These are phyloP conservation scores for Colletotrichum somersetense DNA, from an alignment of 2,329 filamentous ascomycete genomes.

Conservation along the genomic window DNA sequence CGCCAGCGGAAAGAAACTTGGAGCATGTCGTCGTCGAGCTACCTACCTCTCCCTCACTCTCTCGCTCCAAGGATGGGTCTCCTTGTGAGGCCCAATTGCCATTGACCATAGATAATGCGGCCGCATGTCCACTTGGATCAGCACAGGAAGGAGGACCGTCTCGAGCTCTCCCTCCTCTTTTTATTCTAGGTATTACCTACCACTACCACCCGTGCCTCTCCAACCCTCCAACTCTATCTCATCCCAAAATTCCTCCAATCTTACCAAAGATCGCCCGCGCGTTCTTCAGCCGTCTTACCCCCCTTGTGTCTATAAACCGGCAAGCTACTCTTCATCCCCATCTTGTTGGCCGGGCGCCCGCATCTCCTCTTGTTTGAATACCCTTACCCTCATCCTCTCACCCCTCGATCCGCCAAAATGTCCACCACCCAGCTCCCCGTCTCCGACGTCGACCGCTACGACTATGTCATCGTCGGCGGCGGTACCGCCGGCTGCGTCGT, in stretches of 20 bases:
- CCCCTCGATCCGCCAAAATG: slow-evolving; percentile 57
- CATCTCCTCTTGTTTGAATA: slow-evolving; percentile 15
- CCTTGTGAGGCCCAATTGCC: slow-evolving; percentile 8
- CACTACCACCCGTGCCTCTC: slow-evolving; percentile 4
- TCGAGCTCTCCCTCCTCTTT: not conserved
- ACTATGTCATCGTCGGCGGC: slow-evolving; percentile 88
- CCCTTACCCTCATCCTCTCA: not conserved
- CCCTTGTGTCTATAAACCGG: slow-evolving; percentile 21
- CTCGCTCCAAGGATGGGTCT: slow-evolving; percentile 15
- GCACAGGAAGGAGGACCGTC: not conserved
- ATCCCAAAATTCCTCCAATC: slow-evolving; percentile 32
- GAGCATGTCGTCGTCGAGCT: not conserved
- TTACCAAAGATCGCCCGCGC: slow-evolving; percentile 34
- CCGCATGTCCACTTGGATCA: slow-evolving; percentile 10
- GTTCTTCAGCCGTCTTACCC: slow-evolving; percentile 13
- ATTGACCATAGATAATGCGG: slow-evolving; percentile 13
- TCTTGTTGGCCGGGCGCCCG: slow-evolving; percentile 35
- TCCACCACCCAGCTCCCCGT: slow-evolving; percentile 75
- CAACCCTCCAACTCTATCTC: slow-evolving; percentile 11
- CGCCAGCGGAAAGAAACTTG: not conserved
- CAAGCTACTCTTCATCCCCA: slow-evolving; percentile 1
- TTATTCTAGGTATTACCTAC: not conserved
- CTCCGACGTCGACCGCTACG: slow-evolving; percentile 75
- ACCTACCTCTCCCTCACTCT: not conserved
- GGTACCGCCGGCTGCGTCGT: slow-evolving; percentile 90